Conservation (phyloP, 2,329 filamentous ascomycete genomes). For the Cercospora canescens region DNA sequence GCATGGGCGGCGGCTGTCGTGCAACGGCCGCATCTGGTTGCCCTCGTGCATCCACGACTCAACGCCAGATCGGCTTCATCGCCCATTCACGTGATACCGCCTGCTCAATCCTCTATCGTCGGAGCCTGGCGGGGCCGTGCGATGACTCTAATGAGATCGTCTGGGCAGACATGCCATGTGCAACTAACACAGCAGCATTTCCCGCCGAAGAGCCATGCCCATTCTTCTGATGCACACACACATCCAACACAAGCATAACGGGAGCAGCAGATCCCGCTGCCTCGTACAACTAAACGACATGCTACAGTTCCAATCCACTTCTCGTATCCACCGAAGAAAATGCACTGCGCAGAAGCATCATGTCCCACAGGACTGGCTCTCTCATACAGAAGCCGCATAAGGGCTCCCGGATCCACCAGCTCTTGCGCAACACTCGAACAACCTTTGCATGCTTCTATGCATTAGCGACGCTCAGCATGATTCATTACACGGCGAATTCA, state of each 20-base stretch:
- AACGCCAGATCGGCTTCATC: background rate
- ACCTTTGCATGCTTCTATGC: background rate
- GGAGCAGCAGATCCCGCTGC: background rate
- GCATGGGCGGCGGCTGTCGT: constrained; percentile 1
- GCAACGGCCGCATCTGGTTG: background rate
- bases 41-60: background rate
- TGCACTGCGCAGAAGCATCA: background rate
- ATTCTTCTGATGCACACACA: background rate
- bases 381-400: background rate
- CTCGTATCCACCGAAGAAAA: background rate
- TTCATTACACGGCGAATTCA: background rate
- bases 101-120: background rate
- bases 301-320: background rate
- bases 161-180: too few relatives aligned
- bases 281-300: background rate
- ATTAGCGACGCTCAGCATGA: background rate
- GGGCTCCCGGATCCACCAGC: background rate
- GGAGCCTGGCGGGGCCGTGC: background rate
- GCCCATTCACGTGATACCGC: background rate
- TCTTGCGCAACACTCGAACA: background rate
- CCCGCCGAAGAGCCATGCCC: background rate
- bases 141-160: too few relatives aligned
- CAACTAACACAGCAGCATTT: background rate
- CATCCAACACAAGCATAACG: background rate
- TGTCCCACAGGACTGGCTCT: background rate